Evolutionary conservation across 2,329 filamentous ascomycete species (phyloP), one percentile per base, ranked within the genome.

Genomic region (Davidsoniella australis): DNA sequence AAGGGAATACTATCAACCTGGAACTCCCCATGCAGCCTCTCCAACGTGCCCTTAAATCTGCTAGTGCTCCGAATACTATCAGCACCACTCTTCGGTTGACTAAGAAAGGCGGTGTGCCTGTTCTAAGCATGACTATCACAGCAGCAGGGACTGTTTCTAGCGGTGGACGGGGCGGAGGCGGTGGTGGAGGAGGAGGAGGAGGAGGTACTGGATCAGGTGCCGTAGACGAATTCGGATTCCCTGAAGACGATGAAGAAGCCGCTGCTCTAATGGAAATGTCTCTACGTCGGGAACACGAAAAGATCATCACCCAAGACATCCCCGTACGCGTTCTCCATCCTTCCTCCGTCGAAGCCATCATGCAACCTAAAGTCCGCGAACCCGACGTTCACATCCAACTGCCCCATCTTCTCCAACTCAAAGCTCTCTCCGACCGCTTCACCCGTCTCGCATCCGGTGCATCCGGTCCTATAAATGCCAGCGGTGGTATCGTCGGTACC

Each of bases 371-470:
- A 53, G 86, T 88, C 52, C 80, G 85, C 52, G 87, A 94, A 57
- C 86, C 89, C 38, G 91, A 96, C 59, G 88, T 95, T 2, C 84
- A 96, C 64, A 94, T 98, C 59, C 79, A 87, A 48, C 72, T 98
- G 3, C 91, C 91, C 0, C 81, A 85, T 4, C 68, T 98, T 4
- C 70, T 87, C 40, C 88, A 95, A 60, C 72, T 98, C 52, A 95
- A 96, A 61, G 82, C 82, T 55, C 91, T 98, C 54, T 94, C 86
- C 3, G 91, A 98, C 63, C 80, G 91, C 48, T 96, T 96, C 65
- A 96, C 87, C 40, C 89, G 85, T 59, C 76, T 96, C 2, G 85
- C 85, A 3, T 65, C 75, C 45, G 67, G 69, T 18, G 67, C 61
- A n/a, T 57, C 33, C 5, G 29, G 26, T n/a, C 6, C 24, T 10